Evolutionary conservation across 495 filamentous ascomycete genomes (phyloP), one percentile per base, ranked within the genome.

Genomic region (Talaromyces stipitatus): DNA sequence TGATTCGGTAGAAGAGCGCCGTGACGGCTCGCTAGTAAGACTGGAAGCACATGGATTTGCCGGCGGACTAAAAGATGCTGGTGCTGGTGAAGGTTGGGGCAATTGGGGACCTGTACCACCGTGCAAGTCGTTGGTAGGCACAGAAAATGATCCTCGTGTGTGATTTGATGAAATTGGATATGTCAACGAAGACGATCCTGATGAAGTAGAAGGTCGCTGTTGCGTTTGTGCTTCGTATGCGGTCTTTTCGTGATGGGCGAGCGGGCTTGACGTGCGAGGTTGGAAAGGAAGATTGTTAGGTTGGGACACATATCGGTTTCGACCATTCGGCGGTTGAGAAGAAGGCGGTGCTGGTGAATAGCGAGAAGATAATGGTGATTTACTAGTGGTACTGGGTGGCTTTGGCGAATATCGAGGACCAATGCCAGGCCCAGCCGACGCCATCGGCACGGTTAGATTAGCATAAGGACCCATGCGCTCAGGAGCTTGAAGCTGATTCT

Each of bases 261-360:
- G 75, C 10, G 89, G 91, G 64, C 90, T 95, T 18, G 88, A 94
- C 18, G 89, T 94, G 54, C 90, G 83, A 8, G 90, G 90, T 56
- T 89, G 89, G 69, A 91, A 90, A 11, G 86, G 79, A 62, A 90
- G 72, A 4, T 78, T 76, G 33, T 70, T 52, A 16, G 81, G 78
- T 55, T 79, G 78, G 23, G 77, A 78, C 18, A 72, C 72, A 66
- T 82, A 83, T 36, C 76, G 74, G 57, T 67, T 74, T 47, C 74
- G 69, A 47, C 66, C 57, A 36, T 77, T 65, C 20, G 73, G 68
- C 12, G 79, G 60, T 11, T 81, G 82, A 7, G 82, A 81, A 26
- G 87, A 85, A 81, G 69, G 67, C 16, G 69, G 71, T 12, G 66
- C 64, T 50, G 72, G 69, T 30, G 75, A 75, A 48, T 75, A 72